Evolutionary conservation across 192 early-diverging fungal species (phyloP), one percentile per base, ranked within the genome.

Genomic region (Lobosporangium transversale): DNA sequence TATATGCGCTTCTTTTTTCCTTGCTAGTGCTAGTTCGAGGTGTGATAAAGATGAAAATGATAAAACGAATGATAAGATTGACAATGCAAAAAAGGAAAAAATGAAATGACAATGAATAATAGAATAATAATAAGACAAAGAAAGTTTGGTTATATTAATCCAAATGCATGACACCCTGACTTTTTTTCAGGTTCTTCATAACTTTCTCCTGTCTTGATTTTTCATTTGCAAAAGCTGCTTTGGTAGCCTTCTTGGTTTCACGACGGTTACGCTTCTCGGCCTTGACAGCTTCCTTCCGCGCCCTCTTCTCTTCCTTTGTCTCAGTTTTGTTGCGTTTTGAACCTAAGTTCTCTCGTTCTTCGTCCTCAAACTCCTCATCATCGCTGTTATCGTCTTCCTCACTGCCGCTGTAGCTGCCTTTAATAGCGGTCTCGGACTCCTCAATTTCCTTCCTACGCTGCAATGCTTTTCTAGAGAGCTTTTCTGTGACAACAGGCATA

Each of bases 271-370:
- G 88, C 79, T 92, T 91, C 26, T 90, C 89, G 31, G 88, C 90
- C 76, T 99, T 98, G 62, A 96, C 68, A 31, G 87, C 86, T 64
- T 85, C 87, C 79, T 99, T 99, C 52, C 98, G 88, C 47, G 81
- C 83, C 78, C 92, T 93, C 89, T 97, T 97, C 63, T 99, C 95
- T 57, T 96, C 98, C 64, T 86, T 89, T 1, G 91, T 88, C 84
- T 99, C 98, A n/a, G 70, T 70, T 67, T 92, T 91, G 48, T 85
- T 63, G 57, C 98, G 84, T n/a, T 91, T 85, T 18, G 45, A 66
- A 20, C 95, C 95, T 44, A 86, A 76, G 83, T 95, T 94, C 42
- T 83, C 87, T 55, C 61, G 31, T 17, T 68, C 66, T 21, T 43
- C 58, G 32, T 71, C 58, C 24, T 81, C 82, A 8, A 64, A 68